phyloP scores from a whole-genome alignment of 805 yeast genomes.

The Danielozyma ontarioensis region DNA sequence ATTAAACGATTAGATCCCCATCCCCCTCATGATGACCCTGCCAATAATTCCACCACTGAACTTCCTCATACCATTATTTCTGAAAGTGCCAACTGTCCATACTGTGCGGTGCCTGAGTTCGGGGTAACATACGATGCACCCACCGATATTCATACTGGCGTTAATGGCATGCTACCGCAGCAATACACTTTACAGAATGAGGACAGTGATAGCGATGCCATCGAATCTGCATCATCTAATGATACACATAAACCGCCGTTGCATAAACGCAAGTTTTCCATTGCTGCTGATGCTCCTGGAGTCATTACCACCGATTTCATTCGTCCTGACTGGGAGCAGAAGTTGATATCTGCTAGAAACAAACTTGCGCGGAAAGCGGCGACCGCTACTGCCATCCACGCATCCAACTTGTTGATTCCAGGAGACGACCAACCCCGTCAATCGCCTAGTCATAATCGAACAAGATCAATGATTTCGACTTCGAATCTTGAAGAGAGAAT shows the following conservation, averaged over 20 bases:
- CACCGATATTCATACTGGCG: constrained; percentile 46
- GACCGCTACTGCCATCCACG: constrained; percentile 90
- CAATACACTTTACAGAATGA: constrained; percentile 22
- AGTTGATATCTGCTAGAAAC: constrained; percentile 64
- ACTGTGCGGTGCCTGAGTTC: constrained; percentile 82
- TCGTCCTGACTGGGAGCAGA: constrained; percentile 90
- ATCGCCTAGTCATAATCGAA: constrained; percentile 17
- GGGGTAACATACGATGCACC: constrained; percentile 81
- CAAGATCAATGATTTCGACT: constrained; percentile 9
- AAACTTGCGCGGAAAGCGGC: constrained; percentile 84
- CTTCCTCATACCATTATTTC: constrained; percentile 65
- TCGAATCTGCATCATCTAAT: neutral
- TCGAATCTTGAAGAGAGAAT: constrained; percentile 53
- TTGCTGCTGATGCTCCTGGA: constrained; percentile 61
- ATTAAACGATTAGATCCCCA: constrained; percentile 90
- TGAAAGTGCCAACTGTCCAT: constrained; percentile 90
- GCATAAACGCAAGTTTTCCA: constrained; percentile 37
- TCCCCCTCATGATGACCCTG: constrained; percentile 71
- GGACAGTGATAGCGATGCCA: constrained; percentile 1
- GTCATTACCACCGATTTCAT: constrained; percentile 78
- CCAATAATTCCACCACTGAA: constrained; percentile 21
- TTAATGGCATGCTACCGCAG: constrained; percentile 50
- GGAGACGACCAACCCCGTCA: constrained; percentile 7
- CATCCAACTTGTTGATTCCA: constrained; percentile 64
- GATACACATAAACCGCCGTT: constrained; percentile 5